Evolutionary conservation across 306 rosid genomes (phyloP).

Genomic region (Dalbergia cochinchinensis): DNA sequence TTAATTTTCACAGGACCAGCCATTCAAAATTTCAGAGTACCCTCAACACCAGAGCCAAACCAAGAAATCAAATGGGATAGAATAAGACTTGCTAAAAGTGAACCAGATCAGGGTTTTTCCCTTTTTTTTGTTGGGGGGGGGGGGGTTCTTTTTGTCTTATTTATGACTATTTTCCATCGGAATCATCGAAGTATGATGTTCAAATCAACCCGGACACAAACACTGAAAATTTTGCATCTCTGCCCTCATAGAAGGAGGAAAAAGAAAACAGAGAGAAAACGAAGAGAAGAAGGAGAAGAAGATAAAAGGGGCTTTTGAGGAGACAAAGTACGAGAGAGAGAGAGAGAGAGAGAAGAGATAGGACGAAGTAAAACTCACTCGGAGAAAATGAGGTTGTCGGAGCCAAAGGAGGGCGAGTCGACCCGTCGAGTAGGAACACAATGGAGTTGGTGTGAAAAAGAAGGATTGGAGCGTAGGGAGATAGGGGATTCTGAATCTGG

Average conservation of each 20-base stretch:
- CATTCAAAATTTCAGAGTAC: conserved; percentile 56
- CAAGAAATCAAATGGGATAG: conserved; percentile 28
- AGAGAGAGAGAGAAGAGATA: not conserved
- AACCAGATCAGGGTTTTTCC: conserved; percentile 41
- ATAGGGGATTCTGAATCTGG: conserved; percentile 68
- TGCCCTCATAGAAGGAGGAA: conserved; percentile 27
- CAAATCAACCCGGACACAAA: conserved; percentile 42
- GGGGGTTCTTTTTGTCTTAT: no score
- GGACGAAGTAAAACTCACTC: conserved; percentile 47
- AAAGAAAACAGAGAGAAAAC: not conserved
- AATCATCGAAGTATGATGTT: conserved; percentile 60
- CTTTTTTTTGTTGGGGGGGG: no score
- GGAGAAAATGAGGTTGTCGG: conserved; percentile 16
- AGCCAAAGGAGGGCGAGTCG: conserved; percentile 44
- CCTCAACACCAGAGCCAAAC: conserved; percentile 41
- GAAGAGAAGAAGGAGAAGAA: not conserved
- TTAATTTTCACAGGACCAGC: conserved; percentile 58
- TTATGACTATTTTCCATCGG: conserved; percentile 36
- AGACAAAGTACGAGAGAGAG: conserved; percentile 4
- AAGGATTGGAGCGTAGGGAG: conserved; percentile 20
- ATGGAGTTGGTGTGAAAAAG: not conserved
- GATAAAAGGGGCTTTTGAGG: not conserved
- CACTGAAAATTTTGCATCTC: conserved; percentile 9
- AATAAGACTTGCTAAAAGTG: conserved; percentile 10
- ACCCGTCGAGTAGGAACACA: conserved; percentile 49